Evolutionary conservation across 768 basidiomycete species (phyloP), one percentile per base, ranked within the genome.

Genomic region (Pisolithus tinctorius): DNA sequence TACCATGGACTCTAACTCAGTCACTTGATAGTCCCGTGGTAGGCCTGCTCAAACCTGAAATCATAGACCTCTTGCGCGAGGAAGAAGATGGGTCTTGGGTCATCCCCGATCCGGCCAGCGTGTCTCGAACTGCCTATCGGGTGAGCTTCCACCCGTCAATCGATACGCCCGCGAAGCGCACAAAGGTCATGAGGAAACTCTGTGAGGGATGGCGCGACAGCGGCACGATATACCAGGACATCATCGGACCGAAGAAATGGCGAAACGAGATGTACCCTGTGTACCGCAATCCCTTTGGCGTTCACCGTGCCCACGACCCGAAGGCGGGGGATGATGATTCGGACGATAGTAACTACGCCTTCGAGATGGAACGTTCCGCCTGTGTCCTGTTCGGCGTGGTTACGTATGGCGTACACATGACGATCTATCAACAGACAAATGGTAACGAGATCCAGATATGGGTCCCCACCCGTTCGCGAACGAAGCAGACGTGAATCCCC

Each of bases 351-450:
- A 89, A 92, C 64, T 88, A 77, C 52, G 89, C 80, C 20, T 96
- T 98, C 66, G 79, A 83, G 64, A 80, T 98, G 78, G 96, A 98
- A 67, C 79, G 95, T 38, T 76, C 89, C 1, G 93, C 92, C 2
- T 92, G 89, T 64, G 79, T 86, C 0, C 70, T 98, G 31, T 97
- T 98, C 60, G 93, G 95, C 3, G 67, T 94, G 6, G 77, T 90
- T 47, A 96, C 94, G 0, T 93, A 88, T 59, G 95, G 96, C 0
- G 88, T 95, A 2, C 96, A 98, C 66, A 80, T 94, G 83, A 88
- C 81, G 17, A 79, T 84, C 48, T 91, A 81, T 62, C 50, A 65
- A 16, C 60, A 66, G 45, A 65, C 74, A 38, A 72, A 66, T 38
- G 68, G 64, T 10, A 45, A 31, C 27, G 55, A 58, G 31, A 64